phyloP scores from a whole-genome alignment of 1,139 yeast species.

The Pneumocystis carinii region DNA sequence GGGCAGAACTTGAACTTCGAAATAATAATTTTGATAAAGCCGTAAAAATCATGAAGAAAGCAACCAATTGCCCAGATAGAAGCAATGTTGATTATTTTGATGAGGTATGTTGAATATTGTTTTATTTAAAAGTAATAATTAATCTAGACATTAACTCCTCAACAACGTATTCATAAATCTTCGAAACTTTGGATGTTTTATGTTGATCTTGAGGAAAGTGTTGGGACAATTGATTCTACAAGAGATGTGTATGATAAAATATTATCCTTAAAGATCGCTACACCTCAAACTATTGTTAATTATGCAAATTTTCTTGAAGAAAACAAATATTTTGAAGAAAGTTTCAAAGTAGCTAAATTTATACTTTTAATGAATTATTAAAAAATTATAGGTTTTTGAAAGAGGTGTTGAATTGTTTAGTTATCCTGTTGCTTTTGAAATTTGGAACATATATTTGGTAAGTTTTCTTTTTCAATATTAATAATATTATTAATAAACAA shows the following conservation, averaged over 20 bases:
- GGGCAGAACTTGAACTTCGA: slow-evolving; percentile 52
- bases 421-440: slow-evolving; percentile 49
- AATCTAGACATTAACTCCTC: slow-evolving; percentile 31
- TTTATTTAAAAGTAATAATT: background rate
- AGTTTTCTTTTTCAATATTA: background rate
- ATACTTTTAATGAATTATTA: background rate
- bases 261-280: slow-evolving; percentile 50
- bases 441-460: slow-evolving; percentile 54
- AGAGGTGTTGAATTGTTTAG: slow-evolving; percentile 46
- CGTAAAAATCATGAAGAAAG: slow-evolving; percentile 36
- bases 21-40: slow-evolving; percentile 40
- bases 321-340: slow-evolving; percentile 33
- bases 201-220: slow-evolving; percentile 56
- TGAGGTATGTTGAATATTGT: slow-evolving; percentile 14
- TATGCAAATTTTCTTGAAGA: slow-evolving; percentile 51
- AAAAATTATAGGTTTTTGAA: slow-evolving; percentile 35
- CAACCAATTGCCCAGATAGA: slow-evolving; percentile 33
- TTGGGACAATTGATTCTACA: slow-evolving; percentile 33
- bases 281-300: slow-evolving; percentile 51
- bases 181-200: slow-evolving; percentile 58
- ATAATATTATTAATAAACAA: background rate
- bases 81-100: slow-evolving; percentile 29
- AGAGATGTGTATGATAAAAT: slow-evolving; percentile 43
- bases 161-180: slow-evolving; percentile 45
- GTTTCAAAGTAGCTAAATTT: slow-evolving; percentile 29